Evolutionary conservation across 441 rosid species (phyloP).

Genomic region (Metrosideros polymorpha): DNA sequence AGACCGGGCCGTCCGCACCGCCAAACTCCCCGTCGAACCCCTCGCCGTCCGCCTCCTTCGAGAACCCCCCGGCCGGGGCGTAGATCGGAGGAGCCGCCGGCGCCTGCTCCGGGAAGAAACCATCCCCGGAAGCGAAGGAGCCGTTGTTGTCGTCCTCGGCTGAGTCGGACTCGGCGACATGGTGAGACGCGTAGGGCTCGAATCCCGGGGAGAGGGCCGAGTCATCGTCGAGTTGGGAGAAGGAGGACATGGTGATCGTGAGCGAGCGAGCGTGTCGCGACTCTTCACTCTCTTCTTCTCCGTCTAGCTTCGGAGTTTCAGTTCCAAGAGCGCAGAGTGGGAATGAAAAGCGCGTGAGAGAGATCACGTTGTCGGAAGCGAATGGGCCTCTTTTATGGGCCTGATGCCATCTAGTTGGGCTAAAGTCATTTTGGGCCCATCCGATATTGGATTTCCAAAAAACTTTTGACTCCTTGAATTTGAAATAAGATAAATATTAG

Average conservation of each 20-base stretch:
- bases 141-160: background rate
- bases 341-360: background rate
- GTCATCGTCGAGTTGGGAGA: slow-evolving; percentile 27
- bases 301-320: background rate
- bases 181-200: slow-evolving; percentile 3
- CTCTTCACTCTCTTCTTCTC: background rate
- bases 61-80: slow-evolving; percentile 8
- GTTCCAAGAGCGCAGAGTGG: background rate
- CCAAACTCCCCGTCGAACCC: slow-evolving; percentile 23
- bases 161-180: slow-evolving; percentile 14
- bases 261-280: background rate
- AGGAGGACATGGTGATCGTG: slow-evolving; percentile 39
- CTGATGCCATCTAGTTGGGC: background rate
- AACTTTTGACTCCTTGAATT: background rate
- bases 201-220: slow-evolving; percentile 27
- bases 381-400: background rate
- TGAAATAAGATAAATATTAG: background rate
- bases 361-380: background rate
- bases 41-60: slow-evolving; percentile 12
- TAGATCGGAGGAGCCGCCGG: slow-evolving; percentile 23
- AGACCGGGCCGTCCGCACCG: slow-evolving; percentile 43
- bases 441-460: background rate
- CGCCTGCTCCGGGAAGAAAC: background rate
- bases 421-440: background rate
- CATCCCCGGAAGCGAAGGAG: slow-evolving; percentile 19